These are phyloP conservation scores for Euryodendron excelsum DNA, from an alignment of 148 eudicot genomes.

Conservation along the genomic window DNA sequence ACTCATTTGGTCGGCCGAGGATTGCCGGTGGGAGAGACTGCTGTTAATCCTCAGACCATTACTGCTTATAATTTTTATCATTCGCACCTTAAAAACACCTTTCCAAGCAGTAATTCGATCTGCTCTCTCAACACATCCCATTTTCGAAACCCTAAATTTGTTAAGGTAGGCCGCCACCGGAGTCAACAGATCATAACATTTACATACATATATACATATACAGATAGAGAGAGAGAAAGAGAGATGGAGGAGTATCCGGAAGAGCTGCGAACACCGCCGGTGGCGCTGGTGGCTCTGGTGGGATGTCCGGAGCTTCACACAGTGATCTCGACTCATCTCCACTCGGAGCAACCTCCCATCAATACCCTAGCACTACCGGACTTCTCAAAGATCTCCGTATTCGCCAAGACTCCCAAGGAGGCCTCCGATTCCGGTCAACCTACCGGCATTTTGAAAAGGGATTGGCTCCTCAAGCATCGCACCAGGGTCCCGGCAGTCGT, in stretches of 20 bases:
- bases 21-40: too few species aligned
- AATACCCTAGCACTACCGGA: constrained; percentile 93
- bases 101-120: too few species aligned
- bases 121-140: too few species aligned
- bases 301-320: constrained; percentile 76
- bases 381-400: constrained; percentile 62
- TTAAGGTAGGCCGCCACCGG: too few species aligned
- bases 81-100: too few species aligned
- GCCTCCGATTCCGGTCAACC: constrained; percentile 18
- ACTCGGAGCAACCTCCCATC: constrained; percentile 81
- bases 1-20: too few species aligned
- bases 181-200: too few species aligned
- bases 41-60: too few species aligned
- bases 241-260: constrained; percentile 91
- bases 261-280: constrained; percentile 90
- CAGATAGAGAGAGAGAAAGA: constrained; percentile 3
- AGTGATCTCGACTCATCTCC: constrained; percentile 63
- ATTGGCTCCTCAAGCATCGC: constrained; percentile 87
- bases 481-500: constrained; percentile 79
- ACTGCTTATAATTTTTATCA: too few species aligned
- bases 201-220: not conserved
- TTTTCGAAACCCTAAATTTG: too few species aligned
- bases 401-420: constrained; percentile 34
- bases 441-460: constrained; percentile 63
- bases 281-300: constrained; percentile 59